A percentile compares a stretch with the other conserved stretches of the same genome.
phyloP scores from a whole-genome alignment of 2,329 filamentous ascomycete species.

The Trichoderma brevicompactum region DNA sequence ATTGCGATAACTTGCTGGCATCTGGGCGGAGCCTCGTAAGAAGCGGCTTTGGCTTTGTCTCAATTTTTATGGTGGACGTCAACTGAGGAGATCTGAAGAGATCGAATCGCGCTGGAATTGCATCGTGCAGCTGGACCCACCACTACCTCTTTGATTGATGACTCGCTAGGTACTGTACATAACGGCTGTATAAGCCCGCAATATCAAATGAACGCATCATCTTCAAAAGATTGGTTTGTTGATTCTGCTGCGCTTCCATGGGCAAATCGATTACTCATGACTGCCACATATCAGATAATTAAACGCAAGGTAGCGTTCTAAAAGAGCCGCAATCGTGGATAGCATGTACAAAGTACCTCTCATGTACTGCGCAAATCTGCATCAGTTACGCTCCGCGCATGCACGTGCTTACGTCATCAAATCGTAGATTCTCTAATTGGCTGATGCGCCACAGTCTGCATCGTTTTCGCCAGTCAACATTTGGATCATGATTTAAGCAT shows the following conservation, averaged over 20 bases:
- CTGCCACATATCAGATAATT: neutral
- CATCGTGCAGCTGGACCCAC: neutral
- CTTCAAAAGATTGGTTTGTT: neutral
- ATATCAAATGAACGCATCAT: neutral
- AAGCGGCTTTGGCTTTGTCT: neutral
- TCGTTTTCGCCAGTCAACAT: neutral
- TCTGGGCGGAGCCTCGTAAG: neutral
- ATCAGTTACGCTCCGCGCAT: neutral
- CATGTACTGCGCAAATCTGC: neutral
- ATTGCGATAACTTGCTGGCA: neutral
- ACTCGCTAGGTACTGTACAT: neutral
- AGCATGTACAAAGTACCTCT: too few relatives aligned
- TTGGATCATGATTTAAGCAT: neutral
- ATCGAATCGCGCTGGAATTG: neutral
- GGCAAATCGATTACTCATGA: neutral
- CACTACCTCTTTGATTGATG: too few relatives aligned
- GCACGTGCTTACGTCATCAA: conserved; percentile 27
- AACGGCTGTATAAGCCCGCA: neutral
- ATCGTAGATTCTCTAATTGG: conserved; percentile 14
- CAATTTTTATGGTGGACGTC: neutral
- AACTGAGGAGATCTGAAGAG: neutral
- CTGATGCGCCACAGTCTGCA: neutral
- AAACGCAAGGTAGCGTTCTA: neutral
- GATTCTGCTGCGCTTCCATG: too few relatives aligned
- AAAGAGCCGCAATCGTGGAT: neutral